Base-by-base conservation (phyloP, 768 basidiomycete genomes). In the Tricholoma matsutake region DNA sequence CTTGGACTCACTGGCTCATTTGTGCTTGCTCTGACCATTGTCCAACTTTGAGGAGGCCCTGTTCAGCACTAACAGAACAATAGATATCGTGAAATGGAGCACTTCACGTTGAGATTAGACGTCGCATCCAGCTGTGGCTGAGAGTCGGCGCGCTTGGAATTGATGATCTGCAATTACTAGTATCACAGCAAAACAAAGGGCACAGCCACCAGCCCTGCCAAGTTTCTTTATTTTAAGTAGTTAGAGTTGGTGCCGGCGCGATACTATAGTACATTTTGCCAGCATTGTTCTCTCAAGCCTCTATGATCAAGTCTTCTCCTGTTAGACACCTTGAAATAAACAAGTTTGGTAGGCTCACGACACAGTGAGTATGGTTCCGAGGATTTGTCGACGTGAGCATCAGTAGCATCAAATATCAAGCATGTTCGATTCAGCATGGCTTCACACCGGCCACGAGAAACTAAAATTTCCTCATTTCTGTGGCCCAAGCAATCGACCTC, bases 1-100 rank as follows among this genome's bases (percentile, higher is more conserved):
- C 35, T 53, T 37, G 54, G 51, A 72, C 71, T 72, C 64, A 72
- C 69, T 56, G 67, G 64, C 59, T 67, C 71, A 66, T 67, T 66
- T 56, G 63, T 51, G 43, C 61, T 68, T 34, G 63, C 65, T 62
- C 67, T 67, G 43, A 68, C 69, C 68, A 72, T 72, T 43, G 32
- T 60, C 49, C 60, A 43, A 59, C 16, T 31, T 4, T 58, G 14
- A 58, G 29, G 53, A 13, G 35, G 6, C 37, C 16, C 58, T 22
- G 54, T 54, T 32, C 56, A 56, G 35, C 56, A 57, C 37, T 14
- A 18, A 53, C 39, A 3, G 31, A 32, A 31, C 43, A 8, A 20
- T 20, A 22, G 20, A 0, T 22, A 45, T 45, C 9, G 16, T 29
- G 28, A 51, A 53, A 13, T n/a, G 22, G 14, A 37, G 43, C 13